A percentile compares a stretch with the other conserved stretches of the same genome.
These are phyloP conservation scores for Botrytis pseudocinerea DNA, from an alignment of 2,329 filamentous ascomycete genomes.

Conservation along the genomic window DNA sequence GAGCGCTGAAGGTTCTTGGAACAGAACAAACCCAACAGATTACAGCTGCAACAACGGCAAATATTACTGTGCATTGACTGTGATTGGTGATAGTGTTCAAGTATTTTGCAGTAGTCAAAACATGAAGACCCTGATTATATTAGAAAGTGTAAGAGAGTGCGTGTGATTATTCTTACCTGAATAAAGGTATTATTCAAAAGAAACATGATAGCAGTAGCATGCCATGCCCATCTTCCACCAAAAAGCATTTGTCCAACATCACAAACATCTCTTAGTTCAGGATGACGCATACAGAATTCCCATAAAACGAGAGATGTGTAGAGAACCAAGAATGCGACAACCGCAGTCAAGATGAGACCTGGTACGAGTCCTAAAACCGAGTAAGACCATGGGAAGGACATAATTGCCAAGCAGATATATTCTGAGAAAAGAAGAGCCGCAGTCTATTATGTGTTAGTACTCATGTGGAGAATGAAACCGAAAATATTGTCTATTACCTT, in stretches of 20 bases:
- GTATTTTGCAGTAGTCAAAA: conserved; percentile 81
- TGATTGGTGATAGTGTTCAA: conserved; percentile 82
- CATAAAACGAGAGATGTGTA: conserved; percentile 75
- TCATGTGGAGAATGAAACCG: not conserved
- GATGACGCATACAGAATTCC: conserved; percentile 87
- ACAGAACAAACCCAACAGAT: conserved; percentile 79
- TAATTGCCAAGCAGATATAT: conserved; percentile 90
- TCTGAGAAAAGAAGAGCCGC: conserved; percentile 89
- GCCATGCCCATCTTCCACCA: conserved; percentile 77
- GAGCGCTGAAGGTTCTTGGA: conserved; percentile 78
- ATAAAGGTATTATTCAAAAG: conserved; percentile 93
- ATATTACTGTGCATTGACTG: conserved; percentile 75
- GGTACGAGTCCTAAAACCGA: conserved; percentile 83
- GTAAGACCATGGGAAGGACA: conserved; percentile 96
- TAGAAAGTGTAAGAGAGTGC: not conserved
- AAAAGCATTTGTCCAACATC: conserved; percentile 96
- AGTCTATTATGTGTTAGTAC: conserved; percentile 51
- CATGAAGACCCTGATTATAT: conserved; percentile 65
- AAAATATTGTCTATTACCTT: conserved; percentile 55
- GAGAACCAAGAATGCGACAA: conserved; percentile 75
- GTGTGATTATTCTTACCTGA: conserved; percentile 52
- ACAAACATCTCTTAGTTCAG: conserved; percentile 88
- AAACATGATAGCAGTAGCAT: conserved; percentile 78
- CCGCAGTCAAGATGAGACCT: conserved; percentile 77
- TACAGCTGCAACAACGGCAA: conserved; percentile 71